Evolutionary conservation across 371 early-diverging fungal species (phyloP), one percentile per base, ranked within the genome.

Genomic region (Syncephalastrum contaminatum): DNA sequence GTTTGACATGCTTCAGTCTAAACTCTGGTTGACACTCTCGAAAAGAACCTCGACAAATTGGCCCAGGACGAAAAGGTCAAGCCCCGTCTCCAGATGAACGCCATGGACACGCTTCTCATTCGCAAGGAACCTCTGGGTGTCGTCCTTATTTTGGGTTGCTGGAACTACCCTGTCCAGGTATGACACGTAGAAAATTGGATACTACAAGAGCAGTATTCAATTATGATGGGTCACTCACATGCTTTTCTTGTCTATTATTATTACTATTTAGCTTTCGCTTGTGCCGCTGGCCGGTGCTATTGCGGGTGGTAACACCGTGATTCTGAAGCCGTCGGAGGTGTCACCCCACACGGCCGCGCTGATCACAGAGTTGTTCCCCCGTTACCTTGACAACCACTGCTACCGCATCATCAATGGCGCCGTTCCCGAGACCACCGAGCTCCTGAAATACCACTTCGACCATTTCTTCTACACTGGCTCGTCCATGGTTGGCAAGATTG

Each of bases 391-490:
- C 58, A 64, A 73, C 19, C 58, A 64, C 14, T 82, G 82, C 44
- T 77, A 88, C 52, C 77, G 77, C 20, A 78, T 93, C 14, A 84
- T 95, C 41, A 88, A 88, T 64, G 97, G 97, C 42, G 91, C 74
- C 36, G 85, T 87, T 2, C 77, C 81, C 8, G 89, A 94, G 72
- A 86, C 94, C 4, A 89, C 93, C 1, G 72, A 57, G 30, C 68
- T 97, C 60, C 77, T 97, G 25, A 75, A 76, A 45, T 62, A 85
- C 53, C 69, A 72, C 58, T 92, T 87, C 58, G 92, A 95, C 66
- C 89, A 91, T 63, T 92, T 91, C 70, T 89, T 92, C 48, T 96
- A 91, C 69, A 96, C 96, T 12, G 96, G 96, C 56, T 88, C 82
- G 62, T 79, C 83, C 21, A 25, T 51, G 4, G 93, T 96, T 7